Evolutionary conservation across 2,329 filamentous ascomycete species (phyloP).

Genomic region (Beauveria bassiana): DNA sequence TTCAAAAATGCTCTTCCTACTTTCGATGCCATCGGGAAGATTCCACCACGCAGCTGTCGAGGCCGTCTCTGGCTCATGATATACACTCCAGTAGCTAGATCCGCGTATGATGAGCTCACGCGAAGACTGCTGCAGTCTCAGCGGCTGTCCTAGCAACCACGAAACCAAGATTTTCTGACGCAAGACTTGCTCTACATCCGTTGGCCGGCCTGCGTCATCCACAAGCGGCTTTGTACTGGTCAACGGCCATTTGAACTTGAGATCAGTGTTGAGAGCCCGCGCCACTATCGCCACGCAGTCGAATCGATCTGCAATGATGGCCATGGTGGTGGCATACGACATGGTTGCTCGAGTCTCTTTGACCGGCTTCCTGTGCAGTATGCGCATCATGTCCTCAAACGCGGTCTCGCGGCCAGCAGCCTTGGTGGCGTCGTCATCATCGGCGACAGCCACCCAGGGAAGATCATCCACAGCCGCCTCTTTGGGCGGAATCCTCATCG

Average conservation of each 20-base stretch:
- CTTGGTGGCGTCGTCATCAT: conserved; percentile 62
- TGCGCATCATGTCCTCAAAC: conserved; percentile 60
- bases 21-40: conserved; percentile 59
- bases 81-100: conserved; percentile 48
- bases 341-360: conserved; percentile 39
- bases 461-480: conserved; percentile 44
- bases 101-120: conserved; percentile 60
- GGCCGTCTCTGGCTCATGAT: conserved; percentile 20
- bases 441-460: conserved; percentile 56
- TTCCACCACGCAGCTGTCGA: conserved; percentile 59
- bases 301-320: conserved; percentile 66
- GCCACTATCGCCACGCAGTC: conserved; percentile 52
- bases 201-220: conserved; percentile 28
- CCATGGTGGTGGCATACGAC: conserved; percentile 57
- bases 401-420: conserved; percentile 50
- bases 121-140: conserved; percentile 53
- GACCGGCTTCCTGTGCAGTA: conserved; percentile 51
- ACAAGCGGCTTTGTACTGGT: conserved; percentile 31
- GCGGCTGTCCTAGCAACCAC: conserved; percentile 54
- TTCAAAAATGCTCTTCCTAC: conserved; percentile 28
- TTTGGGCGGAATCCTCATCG: conserved; percentile 37
- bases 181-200: conserved; percentile 54
- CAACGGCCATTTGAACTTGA: conserved; percentile 48
- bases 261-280: conserved; percentile 39
- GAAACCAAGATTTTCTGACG: conserved; percentile 64